Percentiles rank a stretch among this genome's conserved stretches.
These are phyloP conservation scores for Mycena rebaudengoi DNA, from an alignment of 768 basidiomycete genomes.

Conservation along the genomic window DNA sequence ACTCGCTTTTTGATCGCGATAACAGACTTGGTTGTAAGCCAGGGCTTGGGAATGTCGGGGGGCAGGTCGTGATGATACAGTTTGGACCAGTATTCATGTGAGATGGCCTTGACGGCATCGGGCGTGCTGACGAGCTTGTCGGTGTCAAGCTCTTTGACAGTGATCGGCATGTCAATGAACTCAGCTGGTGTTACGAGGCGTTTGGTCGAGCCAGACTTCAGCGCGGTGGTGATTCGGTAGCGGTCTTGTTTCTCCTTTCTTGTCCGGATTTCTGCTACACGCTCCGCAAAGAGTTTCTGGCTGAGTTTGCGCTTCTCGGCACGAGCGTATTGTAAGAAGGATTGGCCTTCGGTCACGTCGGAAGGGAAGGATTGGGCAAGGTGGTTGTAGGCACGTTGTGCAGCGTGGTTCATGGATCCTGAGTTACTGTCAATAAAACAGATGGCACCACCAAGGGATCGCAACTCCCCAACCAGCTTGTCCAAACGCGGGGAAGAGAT, in stretches of 20 bases:
- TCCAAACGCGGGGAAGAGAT: too few relatives aligned
- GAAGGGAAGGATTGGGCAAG: too few relatives aligned
- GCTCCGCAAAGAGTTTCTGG: neutral
- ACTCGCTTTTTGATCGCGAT: neutral
- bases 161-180: neutral
- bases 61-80: conserved; percentile 21
- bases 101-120: conserved; percentile 13
- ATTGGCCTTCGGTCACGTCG: neutral
- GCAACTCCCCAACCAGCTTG: neutral
- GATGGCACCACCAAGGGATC: neutral
- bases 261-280: neutral
- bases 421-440: neutral
- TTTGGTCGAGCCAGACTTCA: neutral
- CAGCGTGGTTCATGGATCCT: neutral
- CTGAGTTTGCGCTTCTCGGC: neutral
- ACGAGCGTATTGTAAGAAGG: neutral
- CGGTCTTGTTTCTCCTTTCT: neutral
- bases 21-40: conserved; percentile 21
- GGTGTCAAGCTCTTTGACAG: neutral
- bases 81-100: conserved; percentile 24
- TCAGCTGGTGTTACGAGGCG: neutral
- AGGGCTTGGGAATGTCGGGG: conserved; percentile 31
- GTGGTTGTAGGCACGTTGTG: too few relatives aligned
- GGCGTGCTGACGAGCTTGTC: conserved; percentile 2
- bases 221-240: neutral